Evolutionary conservation across 768 basidiomycete species (phyloP).

Genomic region (Trametes villosa): DNA sequence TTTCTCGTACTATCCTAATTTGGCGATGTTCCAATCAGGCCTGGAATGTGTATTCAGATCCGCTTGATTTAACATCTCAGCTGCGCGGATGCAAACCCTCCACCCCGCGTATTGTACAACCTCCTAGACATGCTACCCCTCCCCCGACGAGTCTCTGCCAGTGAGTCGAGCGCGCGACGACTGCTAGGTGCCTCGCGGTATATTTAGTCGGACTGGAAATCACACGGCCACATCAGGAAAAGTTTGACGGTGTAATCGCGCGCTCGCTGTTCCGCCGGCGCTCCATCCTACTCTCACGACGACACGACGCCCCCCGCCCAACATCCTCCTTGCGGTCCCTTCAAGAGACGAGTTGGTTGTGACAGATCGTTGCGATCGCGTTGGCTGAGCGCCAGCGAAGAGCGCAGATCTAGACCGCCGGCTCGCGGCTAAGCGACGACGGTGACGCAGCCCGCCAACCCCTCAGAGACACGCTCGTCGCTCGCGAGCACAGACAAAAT

Average conservation of each 20-base stretch:
- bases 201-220: conserved; percentile 11
- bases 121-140: neutral
- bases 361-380: neutral
- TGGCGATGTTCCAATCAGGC: neutral
- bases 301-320: conserved; percentile 15
- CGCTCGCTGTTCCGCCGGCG: conserved; percentile 9
- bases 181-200: neutral
- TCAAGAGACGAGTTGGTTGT: neutral
- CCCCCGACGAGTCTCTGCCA: neutral
- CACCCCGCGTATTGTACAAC: neutral
- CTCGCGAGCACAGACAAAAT: too few relatives aligned
- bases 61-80: neutral
- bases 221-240: conserved; percentile 21
- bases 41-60: neutral
- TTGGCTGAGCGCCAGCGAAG: neutral
- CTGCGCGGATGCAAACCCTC: neutral
- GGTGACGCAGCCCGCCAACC: conserved; percentile 2
- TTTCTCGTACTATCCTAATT: neutral
- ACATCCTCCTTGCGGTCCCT: neutral
- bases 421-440: conserved; percentile 16
- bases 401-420: conserved; percentile 14
- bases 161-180: neutral
- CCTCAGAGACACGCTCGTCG: too few relatives aligned
- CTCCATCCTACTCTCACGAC: conserved; percentile 22
- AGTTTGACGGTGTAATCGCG: conserved; percentile 21